Evolutionary conservation across 2,329 filamentous ascomycete genomes (phyloP).

Genomic region (Trichoderma endophyticum): DNA sequence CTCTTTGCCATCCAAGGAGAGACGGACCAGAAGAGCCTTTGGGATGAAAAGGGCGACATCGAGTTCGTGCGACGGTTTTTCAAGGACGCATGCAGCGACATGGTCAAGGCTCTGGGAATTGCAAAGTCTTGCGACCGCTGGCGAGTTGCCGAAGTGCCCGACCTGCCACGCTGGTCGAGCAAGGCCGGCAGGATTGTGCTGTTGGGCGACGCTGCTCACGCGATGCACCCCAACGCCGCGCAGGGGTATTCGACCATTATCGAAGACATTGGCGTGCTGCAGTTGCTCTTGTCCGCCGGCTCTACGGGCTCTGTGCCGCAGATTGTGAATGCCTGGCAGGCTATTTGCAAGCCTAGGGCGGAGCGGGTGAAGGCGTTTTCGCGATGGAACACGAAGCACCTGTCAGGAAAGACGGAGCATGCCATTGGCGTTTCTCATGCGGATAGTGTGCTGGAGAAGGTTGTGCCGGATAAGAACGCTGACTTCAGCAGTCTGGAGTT

Average conservation of each 20-base stretch:
- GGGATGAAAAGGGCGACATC: constrained; percentile 27
- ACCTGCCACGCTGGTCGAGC: constrained; percentile 25
- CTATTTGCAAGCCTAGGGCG: constrained; percentile 23
- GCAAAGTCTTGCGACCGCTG: constrained; percentile 23
- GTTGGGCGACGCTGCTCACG: constrained; percentile 24
- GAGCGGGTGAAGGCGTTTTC: constrained; percentile 24
- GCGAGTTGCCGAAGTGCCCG: constrained; percentile 24
- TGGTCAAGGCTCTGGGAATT: constrained; percentile 18
- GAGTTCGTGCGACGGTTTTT: constrained; percentile 22
- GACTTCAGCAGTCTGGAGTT: constrained; percentile 14
- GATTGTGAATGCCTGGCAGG: constrained; percentile 20
- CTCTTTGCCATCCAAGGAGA: constrained; percentile 23
- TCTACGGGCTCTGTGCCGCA: neutral
- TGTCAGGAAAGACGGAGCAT: neutral
- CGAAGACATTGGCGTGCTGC: constrained; percentile 19
- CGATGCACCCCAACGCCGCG: constrained; percentile 20
- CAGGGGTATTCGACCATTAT: constrained; percentile 19
- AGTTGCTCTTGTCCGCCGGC: neutral
- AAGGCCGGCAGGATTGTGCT: constrained; percentile 20
- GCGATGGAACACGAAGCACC: constrained; percentile 19
- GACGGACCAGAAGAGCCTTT: constrained; percentile 24
- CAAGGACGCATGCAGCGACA: constrained; percentile 18
- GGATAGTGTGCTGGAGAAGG: constrained; percentile 5
- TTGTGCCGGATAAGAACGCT: constrained; percentile 11
- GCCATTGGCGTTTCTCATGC: neutral